These are phyloP conservation scores for Geranium brycei DNA, from an alignment of 345 rosid species.

Conservation along the genomic window DNA sequence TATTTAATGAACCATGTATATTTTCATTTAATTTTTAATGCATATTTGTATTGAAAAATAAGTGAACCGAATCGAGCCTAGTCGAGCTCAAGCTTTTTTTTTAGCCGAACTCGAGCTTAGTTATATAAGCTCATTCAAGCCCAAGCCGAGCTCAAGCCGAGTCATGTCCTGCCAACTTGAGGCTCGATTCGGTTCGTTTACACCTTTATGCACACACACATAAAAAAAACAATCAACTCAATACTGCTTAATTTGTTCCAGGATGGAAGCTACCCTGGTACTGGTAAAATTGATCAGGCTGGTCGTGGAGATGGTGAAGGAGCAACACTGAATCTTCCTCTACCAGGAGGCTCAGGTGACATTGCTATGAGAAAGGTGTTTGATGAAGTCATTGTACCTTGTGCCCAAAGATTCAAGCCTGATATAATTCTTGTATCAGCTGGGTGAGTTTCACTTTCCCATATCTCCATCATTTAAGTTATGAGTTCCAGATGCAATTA, in stretches of 20 bases:
- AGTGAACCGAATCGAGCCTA: too few relatives aligned
- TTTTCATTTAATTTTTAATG: too few relatives aligned
- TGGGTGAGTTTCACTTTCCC: constrained; percentile 39
- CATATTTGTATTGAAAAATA: too few relatives aligned
- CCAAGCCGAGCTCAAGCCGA: too few relatives aligned
- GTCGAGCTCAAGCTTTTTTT: too few relatives aligned
- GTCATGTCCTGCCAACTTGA: too few relatives aligned
- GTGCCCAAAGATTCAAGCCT: constrained; percentile 81
- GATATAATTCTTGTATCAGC: constrained; percentile 95
- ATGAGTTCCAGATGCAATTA: not conserved
- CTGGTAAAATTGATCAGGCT: constrained; percentile 59
- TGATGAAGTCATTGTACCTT: constrained; percentile 77
- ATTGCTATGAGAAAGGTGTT: constrained; percentile 67
- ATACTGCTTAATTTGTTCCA: constrained; percentile 10
- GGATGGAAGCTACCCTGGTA: constrained; percentile 96
- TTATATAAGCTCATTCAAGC: too few relatives aligned
- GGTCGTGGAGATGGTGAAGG: constrained; percentile 89
- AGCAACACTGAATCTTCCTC: constrained; percentile 66
- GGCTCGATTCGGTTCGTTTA: too few relatives aligned
- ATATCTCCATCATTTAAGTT: too few relatives aligned
- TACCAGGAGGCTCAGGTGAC: constrained; percentile 96
- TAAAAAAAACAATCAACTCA: not conserved
- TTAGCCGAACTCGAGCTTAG: too few relatives aligned
- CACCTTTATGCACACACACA: too few relatives aligned
- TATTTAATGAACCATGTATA: too few relatives aligned